Conservation (phyloP, 108 stramenopile species). For the Cyclotella cryptica region DNA sequence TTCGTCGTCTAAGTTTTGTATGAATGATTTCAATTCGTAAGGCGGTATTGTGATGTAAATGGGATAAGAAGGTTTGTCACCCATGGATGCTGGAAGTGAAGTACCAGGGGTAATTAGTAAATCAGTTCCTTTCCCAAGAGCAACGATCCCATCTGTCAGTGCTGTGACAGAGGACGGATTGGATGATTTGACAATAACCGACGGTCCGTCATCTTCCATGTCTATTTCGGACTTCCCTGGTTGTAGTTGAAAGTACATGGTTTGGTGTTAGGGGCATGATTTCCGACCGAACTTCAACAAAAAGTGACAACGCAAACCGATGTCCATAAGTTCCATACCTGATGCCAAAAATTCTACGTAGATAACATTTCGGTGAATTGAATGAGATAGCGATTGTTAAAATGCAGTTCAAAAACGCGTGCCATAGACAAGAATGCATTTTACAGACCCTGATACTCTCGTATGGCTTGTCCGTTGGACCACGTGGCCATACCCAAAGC, state of each 20-base stretch:
- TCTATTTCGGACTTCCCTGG: conserved; percentile 65
- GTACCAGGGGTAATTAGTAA: conserved; percentile 62
- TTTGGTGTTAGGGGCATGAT: not conserved
- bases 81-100: conserved; percentile 61
- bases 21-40: conserved; percentile 62
- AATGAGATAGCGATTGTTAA: not conserved
- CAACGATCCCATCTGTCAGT: conserved; percentile 61
- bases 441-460: conserved; percentile 17
- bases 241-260: not conserved
- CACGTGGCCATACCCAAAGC: conserved; percentile 51
- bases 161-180: conserved; percentile 44
- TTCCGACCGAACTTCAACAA: too few species aligned
- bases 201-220: conserved; percentile 68
- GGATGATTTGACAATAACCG: conserved; percentile 66
- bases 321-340: conserved; percentile 33
- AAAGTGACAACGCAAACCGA: not conserved
- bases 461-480: conserved; percentile 55
- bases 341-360: conserved; percentile 71
- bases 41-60: conserved; percentile 82
- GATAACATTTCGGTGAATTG: not conserved
- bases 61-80: conserved; percentile 61
- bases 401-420: conserved; percentile 2
- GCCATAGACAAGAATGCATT: not conserved
- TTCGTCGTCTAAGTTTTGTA: conserved; percentile 62
- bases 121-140: conserved; percentile 74